Percentiles rank a stretch among this genome's conserved stretches.
Evolutionary conservation across 2,329 filamentous ascomycete genomes (phyloP).

Genomic region (Falciphora oryzae): DNA sequence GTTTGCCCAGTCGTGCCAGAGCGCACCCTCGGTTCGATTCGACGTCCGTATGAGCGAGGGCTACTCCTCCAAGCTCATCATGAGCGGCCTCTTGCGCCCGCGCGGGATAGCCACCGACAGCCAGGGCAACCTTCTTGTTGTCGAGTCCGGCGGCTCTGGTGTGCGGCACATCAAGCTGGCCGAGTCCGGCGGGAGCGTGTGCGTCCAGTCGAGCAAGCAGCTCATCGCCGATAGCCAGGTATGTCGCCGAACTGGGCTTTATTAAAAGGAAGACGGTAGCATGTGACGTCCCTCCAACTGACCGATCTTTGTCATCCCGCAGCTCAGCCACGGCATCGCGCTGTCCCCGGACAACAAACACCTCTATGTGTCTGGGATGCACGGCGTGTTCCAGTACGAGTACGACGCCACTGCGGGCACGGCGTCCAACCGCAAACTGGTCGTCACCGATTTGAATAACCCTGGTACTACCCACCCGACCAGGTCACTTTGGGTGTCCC

Average conservation of each 20-base stretch:
- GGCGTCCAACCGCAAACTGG: slow-evolving; percentile 30
- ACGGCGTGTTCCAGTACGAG: slow-evolving; percentile 41
- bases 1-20: slow-evolving; percentile 3
- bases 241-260: not conserved
- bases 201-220: slow-evolving; percentile 9
- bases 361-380: slow-evolving; percentile 32
- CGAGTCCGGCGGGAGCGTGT: slow-evolving; percentile 8
- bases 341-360: slow-evolving; percentile 25
- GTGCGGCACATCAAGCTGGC: slow-evolving; percentile 9
- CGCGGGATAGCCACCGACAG: slow-evolving; percentile 11
- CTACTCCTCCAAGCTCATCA: slow-evolving; percentile 9
- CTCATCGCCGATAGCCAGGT: slow-evolving; percentile 11
- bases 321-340: slow-evolving; percentile 26
- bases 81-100: slow-evolving; percentile 6
- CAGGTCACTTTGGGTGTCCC: slow-evolving; percentile 44
- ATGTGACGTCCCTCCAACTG: slow-evolving; percentile 1
- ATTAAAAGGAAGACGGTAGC: not conserved
- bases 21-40: not conserved
- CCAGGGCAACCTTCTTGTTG: slow-evolving; percentile 11
- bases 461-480: slow-evolving; percentile 40
- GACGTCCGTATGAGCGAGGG: slow-evolving; percentile 1
- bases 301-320: slow-evolving; percentile 2
- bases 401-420: slow-evolving; percentile 41
- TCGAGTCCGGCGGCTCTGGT: slow-evolving; percentile 10
- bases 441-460: slow-evolving; percentile 43